These are phyloP conservation scores for Lecanicillium sp. DNA, from an alignment of 2,329 filamentous ascomycete species.

Conservation along the genomic window DNA sequence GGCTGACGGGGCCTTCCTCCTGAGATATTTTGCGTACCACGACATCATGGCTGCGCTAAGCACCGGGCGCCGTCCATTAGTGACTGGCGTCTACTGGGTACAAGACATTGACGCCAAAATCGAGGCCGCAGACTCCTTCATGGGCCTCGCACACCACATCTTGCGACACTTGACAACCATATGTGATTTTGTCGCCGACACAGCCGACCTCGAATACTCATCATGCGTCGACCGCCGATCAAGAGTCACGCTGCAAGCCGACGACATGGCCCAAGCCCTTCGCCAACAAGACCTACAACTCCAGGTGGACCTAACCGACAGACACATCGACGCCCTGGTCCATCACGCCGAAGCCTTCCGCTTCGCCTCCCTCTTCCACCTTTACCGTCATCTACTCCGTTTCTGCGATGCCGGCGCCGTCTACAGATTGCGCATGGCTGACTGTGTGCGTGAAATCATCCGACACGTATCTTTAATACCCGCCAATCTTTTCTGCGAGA, in stretches of 20 bases:
- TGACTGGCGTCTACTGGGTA: neutral
- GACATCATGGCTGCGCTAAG: constrained; percentile 3
- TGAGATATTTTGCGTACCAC: constrained; percentile 2
- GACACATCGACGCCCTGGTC: constrained; percentile 1
- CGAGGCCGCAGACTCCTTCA: constrained; percentile 1
- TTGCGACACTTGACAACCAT: neutral
- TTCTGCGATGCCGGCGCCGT: neutral
- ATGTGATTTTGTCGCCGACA: constrained; percentile 1
- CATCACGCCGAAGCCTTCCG: constrained; percentile 2
- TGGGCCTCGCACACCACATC: constrained; percentile 2
- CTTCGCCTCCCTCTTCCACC: neutral
- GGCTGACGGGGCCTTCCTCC: constrained; percentile 1
- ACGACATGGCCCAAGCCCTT: neutral
- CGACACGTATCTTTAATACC: neutral
- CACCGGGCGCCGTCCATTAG: neutral
- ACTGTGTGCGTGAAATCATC: constrained; percentile 1
- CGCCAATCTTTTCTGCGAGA: neutral
- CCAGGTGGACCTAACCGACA: neutral
- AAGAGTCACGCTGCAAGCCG: neutral
- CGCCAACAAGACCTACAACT: constrained; percentile 1
- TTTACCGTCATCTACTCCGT: constrained; percentile 1
- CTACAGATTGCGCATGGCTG: constrained; percentile 1
- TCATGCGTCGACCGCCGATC: neutral
- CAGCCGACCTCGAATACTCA: neutral
- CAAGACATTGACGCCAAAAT: neutral